Evolutionary conservation across 805 yeast genomes (phyloP).

Genomic region (Nakazawaea wickerhamii): DNA sequence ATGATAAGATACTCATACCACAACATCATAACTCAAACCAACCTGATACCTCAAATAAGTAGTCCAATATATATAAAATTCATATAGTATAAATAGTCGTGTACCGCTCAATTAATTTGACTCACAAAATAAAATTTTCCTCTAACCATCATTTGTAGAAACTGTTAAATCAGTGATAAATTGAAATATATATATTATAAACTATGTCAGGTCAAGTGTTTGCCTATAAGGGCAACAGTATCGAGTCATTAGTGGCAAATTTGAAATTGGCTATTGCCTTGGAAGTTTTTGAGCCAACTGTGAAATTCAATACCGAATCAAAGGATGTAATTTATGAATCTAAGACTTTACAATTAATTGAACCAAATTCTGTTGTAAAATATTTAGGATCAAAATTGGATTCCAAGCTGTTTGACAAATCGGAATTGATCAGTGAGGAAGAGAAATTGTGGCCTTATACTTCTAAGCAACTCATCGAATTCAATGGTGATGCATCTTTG

Average conservation of each 20-base stretch:
- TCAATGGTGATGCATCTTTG: constrained; percentile 18
- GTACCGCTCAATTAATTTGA: too few species aligned
- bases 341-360: constrained; percentile 45
- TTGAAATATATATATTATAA: neutral
- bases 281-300: constrained; percentile 24
- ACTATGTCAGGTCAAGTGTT: constrained; percentile 25
- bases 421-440: constrained; percentile 32
- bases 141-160: too few species aligned
- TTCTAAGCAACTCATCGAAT: constrained; percentile 18
- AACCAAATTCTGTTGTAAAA: constrained; percentile 66
- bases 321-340: constrained; percentile 21
- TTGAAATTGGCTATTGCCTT: constrained; percentile 41
- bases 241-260: constrained; percentile 30
- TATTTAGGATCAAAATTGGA: constrained; percentile 42
- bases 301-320: constrained; percentile 21
- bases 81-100: too few species aligned
- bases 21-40: neutral
- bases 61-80: too few species aligned
- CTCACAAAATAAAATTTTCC: too few species aligned
- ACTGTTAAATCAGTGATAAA: too few species aligned
- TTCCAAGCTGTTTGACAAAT: constrained; percentile 25
- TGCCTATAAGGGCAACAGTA: constrained; percentile 25
- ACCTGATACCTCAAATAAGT: too few species aligned
- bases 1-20: constrained; percentile 1
- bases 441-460: constrained; percentile 41